Evolutionary conservation across 805 yeast species (phyloP), one percentile per base, ranked within the genome.

Genomic region (Kazachstania psychrophila): DNA sequence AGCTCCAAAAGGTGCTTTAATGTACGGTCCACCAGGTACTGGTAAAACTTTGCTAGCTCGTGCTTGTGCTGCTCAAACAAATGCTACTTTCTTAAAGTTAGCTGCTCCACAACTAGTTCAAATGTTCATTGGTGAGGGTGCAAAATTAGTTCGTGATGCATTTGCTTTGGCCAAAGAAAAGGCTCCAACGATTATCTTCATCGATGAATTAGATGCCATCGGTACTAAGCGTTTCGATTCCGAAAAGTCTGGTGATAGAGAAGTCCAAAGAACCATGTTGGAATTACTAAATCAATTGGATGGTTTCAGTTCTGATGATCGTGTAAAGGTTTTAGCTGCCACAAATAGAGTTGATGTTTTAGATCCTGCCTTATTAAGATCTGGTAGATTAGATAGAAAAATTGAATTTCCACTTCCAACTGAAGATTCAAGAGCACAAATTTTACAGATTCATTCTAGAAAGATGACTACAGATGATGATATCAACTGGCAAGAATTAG

Each of bases 1-100:
- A 59, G 94, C 98, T 12, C 98, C 98, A 41, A 92, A 92, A 61
- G 98, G 98, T 60, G 97, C 96, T 3, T 70, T 92, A 37, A 86
- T 92, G 88, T 92, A 92, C 59, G 99, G 99, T 25, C 97, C 99
- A 7, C 99, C 99, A 37, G 99, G 99, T 61, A 92, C 98, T 2
- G 99, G 99, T 61, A 92, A 92, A 64, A 92, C 98, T 2, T 68
- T 92, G 43, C 70, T 92, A 48, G 99, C 99, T 8, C 79, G 96
- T 60, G 98, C 98, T 2, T 94, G 96, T 66, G 99, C 99, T 17
- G 96, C 96, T 37, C 97, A 92, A 62, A 85, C 97, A 1, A 87
- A 88, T 62, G 98, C 98, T 12, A 92, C 98, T 0, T 92, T 92
- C 60, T 70, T 92, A 58, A 85, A 94, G 58, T 73, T 92, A 39